These are phyloP conservation scores for Mortierella antarctica DNA, from an alignment of 192 early-diverging fungal genomes.

Conservation along the genomic window DNA sequence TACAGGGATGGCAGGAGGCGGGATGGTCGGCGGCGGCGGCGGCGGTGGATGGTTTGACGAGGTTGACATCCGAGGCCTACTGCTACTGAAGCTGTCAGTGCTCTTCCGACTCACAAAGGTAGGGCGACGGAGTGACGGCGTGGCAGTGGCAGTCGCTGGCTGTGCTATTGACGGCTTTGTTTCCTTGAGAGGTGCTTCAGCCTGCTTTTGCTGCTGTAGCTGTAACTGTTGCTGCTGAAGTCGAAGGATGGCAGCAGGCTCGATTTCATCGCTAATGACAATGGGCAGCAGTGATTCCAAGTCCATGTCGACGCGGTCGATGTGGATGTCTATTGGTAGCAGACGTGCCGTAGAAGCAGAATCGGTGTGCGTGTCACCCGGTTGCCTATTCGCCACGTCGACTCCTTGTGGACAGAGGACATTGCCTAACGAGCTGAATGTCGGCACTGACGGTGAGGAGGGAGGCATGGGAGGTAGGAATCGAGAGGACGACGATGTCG, in stretches of 20 bases:
- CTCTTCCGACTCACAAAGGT: slow-evolving; percentile 19
- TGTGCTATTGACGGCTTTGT: neutral
- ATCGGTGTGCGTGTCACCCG: neutral
- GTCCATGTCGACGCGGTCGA: slow-evolving; percentile 27
- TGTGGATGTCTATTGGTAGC: slow-evolving; percentile 17
- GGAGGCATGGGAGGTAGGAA: neutral
- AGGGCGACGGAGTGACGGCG: slow-evolving; percentile 1
- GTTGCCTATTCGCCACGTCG: too few relatives aligned
- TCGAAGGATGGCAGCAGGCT: neutral
- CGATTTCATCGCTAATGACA: slow-evolving; percentile 27
- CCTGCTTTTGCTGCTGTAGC: neutral
- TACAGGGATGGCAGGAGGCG: slow-evolving; percentile 32
- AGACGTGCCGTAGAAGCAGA: neutral
- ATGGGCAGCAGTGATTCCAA: slow-evolving; percentile 22
- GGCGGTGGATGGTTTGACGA: slow-evolving; percentile 15
- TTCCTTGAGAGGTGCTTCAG: neutral
- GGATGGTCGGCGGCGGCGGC: slow-evolving; percentile 30
- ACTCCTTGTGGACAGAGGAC: too few relatives aligned
- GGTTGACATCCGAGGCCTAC: slow-evolving; percentile 6
- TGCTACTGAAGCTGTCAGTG: slow-evolving; percentile 8
- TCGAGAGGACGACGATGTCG: neutral
- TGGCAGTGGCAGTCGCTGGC: neutral
- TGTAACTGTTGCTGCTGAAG: slow-evolving; percentile 1
- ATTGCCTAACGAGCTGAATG: neutral
- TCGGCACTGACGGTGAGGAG: neutral